phyloP scores from a whole-genome alignment of 2,329 filamentous ascomycete species.

The Penicillium sp. region DNA sequence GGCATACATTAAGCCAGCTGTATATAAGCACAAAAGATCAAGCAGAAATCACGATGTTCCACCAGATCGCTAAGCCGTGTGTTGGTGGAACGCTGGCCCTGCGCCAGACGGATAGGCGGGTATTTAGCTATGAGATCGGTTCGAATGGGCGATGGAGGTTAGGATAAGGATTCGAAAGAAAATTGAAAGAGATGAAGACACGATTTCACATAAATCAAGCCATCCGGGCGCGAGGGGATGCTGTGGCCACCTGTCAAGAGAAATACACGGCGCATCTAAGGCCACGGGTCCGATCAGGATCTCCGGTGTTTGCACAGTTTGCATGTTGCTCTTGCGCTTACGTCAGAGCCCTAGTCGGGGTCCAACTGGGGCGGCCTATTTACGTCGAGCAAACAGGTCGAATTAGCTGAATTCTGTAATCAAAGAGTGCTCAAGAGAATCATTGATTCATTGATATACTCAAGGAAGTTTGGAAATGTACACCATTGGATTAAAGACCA shows the following conservation, averaged over 20 bases:
- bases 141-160: not conserved
- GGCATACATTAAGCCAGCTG: constrained; percentile 2
- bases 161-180: not conserved
- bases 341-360: not conserved
- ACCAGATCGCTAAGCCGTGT: constrained; percentile 14
- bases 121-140: constrained; percentile 11
- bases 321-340: not conserved
- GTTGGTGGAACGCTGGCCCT: constrained; percentile 17
- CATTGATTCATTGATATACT: not conserved
- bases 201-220: constrained; percentile 17
- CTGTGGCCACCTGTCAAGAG: constrained; percentile 36
- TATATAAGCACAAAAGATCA: constrained; percentile 12
- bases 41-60: constrained; percentile 3
- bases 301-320: constrained; percentile 23
- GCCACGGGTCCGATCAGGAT: constrained; percentile 25
- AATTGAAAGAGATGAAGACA: constrained; percentile 8
- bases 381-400: not conserved
- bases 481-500: not conserved
- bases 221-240: constrained; percentile 29
- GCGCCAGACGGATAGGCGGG: constrained; percentile 15
- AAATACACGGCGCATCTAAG: constrained; percentile 23
- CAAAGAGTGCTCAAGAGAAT: not conserved
- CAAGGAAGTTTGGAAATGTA: not conserved
- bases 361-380: not conserved
- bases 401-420: not conserved